These are phyloP conservation scores for Ogataea nakhonphanomensis DNA, from an alignment of 805 yeast species.

Conservation along the genomic window DNA sequence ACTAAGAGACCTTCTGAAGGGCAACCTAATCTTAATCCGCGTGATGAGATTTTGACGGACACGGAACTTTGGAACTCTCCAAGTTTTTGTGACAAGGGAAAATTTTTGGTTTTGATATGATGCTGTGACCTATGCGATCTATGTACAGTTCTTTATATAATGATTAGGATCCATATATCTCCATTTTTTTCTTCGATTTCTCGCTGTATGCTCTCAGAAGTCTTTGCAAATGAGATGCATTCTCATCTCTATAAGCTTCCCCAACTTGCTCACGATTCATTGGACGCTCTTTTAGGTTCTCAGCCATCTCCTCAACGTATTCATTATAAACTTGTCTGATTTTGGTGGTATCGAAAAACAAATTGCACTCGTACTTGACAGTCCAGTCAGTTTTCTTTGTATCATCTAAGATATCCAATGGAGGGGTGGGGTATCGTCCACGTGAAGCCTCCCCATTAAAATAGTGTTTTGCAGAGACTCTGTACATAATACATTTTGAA, in stretches of 20 bases:
- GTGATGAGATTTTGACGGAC: constrained; percentile 23
- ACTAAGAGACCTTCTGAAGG: constrained; percentile 28
- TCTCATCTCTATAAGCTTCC: constrained; percentile 18
- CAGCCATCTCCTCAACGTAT: constrained; percentile 9
- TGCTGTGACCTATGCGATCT: background rate
- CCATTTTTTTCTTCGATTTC: constrained; percentile 21
- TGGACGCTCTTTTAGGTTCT: constrained; percentile 1
- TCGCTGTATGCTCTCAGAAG: constrained; percentile 34
- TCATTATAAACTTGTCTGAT: constrained; percentile 13
- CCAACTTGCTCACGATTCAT: constrained; percentile 1
- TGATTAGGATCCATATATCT: constrained; percentile 12
- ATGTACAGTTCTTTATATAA: constrained; percentile 9
- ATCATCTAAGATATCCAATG: constrained; percentile 23
- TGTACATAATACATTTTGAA: constrained; percentile 33
- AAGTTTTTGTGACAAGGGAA: constrained; percentile 33
- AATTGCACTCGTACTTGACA: constrained; percentile 23
- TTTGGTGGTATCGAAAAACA: constrained; percentile 12
- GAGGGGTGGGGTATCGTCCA: constrained; percentile 30
- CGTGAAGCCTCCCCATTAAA: constrained; percentile 32
- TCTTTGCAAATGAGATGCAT: constrained; percentile 23
- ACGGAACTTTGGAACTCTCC: constrained; percentile 24
- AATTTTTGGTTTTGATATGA: constrained; percentile 28
- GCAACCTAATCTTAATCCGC: constrained; percentile 18
- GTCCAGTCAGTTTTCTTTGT: constrained; percentile 24
- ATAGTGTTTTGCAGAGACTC: constrained; percentile 34